Evolutionary conservation across 208 protist genomes (phyloP), one percentile per base, ranked within the genome.

Genomic region (Leishmania guyanensis): DNA sequence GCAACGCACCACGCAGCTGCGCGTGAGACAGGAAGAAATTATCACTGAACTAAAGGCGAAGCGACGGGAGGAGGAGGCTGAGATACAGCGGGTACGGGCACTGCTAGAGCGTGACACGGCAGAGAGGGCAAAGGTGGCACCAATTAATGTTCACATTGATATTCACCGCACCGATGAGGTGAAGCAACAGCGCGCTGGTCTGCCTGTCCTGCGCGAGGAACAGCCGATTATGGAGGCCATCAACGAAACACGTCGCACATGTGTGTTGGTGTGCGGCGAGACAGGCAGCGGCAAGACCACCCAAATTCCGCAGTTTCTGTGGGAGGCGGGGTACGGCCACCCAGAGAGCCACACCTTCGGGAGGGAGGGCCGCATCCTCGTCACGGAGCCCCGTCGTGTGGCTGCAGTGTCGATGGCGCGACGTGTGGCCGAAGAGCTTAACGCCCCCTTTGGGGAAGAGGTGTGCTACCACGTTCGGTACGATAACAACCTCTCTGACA

Each of bases 301-400:
- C 33, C 97, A 99, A 80, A 92, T 99, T 66, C 93, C 96, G 22
- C 96, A 98, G 83, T 98, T 98, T 86, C 81, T 97, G 69, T 98
- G 93, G 92, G 96, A 98, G 86, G 89, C 92, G 43, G 94, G 95
- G 36, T 98, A 97, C 79, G 95, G 94, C 48, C 90, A 98, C 85
- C 14, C 72, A 10, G 90, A 93, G 79, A 93, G 93, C 29, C 68
- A 74, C n/a, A 60, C 80, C 26, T 95, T 96, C 77, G 93, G 89
- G 66, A 87, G 93, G 54, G 92, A 98, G 75, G 94, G 94, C 36
- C 83, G 78, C 69, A 95, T 99, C 33, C 92, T 95, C 16, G 97
- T 99, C 68, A 99, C 99, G 1, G 99, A 99, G 90, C 99, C 99
- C 48, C 91, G 99, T n/a, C 94, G 99, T 78, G 99, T 99, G 43